Evolutionary conservation across 305 asterid species (phyloP).

Genomic region (Fraxinus velutina): DNA sequence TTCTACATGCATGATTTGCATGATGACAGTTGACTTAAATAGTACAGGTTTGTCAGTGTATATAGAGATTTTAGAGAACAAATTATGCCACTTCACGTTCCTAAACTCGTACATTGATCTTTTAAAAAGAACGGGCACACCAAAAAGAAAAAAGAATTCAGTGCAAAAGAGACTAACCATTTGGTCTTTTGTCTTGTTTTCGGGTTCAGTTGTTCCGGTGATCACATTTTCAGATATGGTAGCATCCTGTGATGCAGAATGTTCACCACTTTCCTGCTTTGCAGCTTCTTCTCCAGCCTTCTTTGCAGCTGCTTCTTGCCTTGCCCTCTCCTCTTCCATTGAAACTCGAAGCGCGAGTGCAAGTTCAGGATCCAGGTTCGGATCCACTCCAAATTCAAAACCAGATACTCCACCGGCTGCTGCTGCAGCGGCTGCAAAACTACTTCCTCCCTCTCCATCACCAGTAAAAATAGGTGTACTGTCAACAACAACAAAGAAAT

Average conservation of each 20-base stretch:
- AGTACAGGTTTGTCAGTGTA: background rate
- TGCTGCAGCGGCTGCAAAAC: conserved; percentile 78
- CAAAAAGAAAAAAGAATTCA: conserved; percentile 4
- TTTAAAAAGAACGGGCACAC: background rate
- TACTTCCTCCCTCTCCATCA: conserved; percentile 95
- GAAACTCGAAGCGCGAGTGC: conserved; percentile 99
- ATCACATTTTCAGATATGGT: conserved; percentile 68
- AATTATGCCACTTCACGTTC: background rate
- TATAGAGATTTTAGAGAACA: background rate
- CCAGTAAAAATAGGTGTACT: conserved; percentile 96
- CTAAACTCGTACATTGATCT: background rate
- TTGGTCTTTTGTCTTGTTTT: conserved; percentile 59
- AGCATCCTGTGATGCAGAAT: conserved; percentile 66
- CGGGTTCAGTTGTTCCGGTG: conserved; percentile 61
- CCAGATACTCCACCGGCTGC: conserved; percentile 79
- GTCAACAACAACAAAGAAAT: conserved; percentile 23
- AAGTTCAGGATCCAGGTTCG: conserved; percentile 98
- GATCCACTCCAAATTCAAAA: conserved; percentile 95
- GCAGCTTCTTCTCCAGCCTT: conserved; percentile 87
- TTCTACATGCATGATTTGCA: background rate
- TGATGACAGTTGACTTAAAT: background rate
- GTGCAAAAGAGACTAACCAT: conserved; percentile 40
- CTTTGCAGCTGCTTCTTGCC: conserved; percentile 98
- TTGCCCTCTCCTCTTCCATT: conserved; percentile 99
- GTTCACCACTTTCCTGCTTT: conserved; percentile 66